Percentiles rank a stretch among this genome's conserved stretches.
Evolutionary conservation across 1,284 basidiomycete genomes (phyloP).

Genomic region (Malassezia obtusa): DNA sequence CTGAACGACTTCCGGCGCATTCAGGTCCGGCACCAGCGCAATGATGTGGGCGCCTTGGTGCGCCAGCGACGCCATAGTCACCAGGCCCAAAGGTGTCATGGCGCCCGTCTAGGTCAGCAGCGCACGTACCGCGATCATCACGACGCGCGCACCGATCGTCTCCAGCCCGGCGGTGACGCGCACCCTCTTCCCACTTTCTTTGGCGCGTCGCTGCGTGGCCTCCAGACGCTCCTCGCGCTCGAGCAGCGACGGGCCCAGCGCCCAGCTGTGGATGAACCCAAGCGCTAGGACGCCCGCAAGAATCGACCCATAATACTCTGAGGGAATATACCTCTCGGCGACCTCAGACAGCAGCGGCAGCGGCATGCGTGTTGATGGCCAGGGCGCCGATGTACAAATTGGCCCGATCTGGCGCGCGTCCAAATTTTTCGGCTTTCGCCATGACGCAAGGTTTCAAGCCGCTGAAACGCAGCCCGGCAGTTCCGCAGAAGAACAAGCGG

Average conservation of each 20-base stretch:
- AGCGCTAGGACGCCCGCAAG: constrained; percentile 17
- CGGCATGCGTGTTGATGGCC: constrained; percentile 22
- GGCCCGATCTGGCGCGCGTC: neutral
- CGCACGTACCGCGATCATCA: constrained; percentile 23
- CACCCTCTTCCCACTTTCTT: constrained; percentile 8
- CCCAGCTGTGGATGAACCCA: constrained; percentile 29
- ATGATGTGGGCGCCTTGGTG: constrained; percentile 37
- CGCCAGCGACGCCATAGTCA: constrained; percentile 27
- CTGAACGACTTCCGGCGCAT: constrained; percentile 21
- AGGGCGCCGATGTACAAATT: neutral
- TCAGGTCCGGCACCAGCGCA: constrained; percentile 23
- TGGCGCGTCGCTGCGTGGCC: neutral
- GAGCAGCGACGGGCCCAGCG: constrained; percentile 23
- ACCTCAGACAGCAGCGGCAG: constrained; percentile 24
- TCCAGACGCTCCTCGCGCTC: constrained; percentile 17
- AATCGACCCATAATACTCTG: constrained; percentile 27
- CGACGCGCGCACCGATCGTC: constrained; percentile 24
- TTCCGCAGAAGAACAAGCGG: constrained; percentile 1
- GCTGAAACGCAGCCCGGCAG: constrained; percentile 2
- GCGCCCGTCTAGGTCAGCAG: constrained; percentile 19
- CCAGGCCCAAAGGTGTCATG: constrained; percentile 32
- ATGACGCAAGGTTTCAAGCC: constrained; percentile 20
- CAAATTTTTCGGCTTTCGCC: neutral
- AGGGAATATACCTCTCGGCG: constrained; percentile 15
- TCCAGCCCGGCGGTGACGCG: constrained; percentile 1